Conservation (phyloP, 768 basidiomycete species). For the Mycena floridula region DNA sequence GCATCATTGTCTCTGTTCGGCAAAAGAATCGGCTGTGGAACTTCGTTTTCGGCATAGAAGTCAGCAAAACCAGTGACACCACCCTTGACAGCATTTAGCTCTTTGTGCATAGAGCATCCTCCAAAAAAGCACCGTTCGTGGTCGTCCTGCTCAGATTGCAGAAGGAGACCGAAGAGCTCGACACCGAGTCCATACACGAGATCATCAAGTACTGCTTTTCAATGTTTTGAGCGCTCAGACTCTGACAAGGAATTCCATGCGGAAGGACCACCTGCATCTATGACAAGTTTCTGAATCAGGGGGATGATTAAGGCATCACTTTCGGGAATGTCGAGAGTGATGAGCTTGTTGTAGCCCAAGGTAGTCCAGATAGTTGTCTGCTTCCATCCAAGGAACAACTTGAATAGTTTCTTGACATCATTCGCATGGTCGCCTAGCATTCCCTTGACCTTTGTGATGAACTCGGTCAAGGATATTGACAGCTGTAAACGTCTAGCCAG, state of each 20-base stretch:
- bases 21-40: constrained; percentile 12
- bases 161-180: too few relatives aligned
- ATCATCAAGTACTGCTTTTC: too few relatives aligned
- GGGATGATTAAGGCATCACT: constrained; percentile 12
- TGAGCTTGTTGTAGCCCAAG: constrained; percentile 12
- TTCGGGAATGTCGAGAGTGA: constrained; percentile 6
- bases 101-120: constrained; percentile 23
- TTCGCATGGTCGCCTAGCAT: constrained; percentile 21
- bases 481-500: not conserved
- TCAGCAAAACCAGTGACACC: constrained; percentile 8
- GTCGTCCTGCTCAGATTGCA: constrained; percentile 14
- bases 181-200: too few relatives aligned
- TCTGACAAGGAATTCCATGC: constrained; percentile 18
- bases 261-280: constrained; percentile 17
- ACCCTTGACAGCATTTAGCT: constrained; percentile 17
- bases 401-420: constrained; percentile 12
- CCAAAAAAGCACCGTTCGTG: constrained; percentile 14
- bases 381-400: constrained; percentile 12
- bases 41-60: constrained; percentile 7
- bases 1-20: constrained; percentile 18
- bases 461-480: not conserved
- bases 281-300: constrained; percentile 15
- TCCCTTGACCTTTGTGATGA: not conserved
- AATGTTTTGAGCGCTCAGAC: too few relatives aligned
- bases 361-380: constrained; percentile 3